Evolutionary conservation across 2,329 filamentous ascomycete species (phyloP).

Genomic region (Corynespora cassiicola): DNA sequence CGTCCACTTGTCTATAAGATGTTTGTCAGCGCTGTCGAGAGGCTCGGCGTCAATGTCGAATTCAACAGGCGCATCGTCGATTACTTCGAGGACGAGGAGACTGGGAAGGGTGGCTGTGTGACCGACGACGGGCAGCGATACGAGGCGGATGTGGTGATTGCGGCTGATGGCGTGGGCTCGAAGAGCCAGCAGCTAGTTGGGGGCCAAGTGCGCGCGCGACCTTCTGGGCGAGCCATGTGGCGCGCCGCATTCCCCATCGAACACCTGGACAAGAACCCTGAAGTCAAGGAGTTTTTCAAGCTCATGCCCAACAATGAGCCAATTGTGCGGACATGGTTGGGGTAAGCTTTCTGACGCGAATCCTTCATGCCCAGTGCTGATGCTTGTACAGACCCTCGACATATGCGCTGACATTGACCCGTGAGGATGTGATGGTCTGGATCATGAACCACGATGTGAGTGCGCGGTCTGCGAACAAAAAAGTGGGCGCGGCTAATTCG

Average conservation of each 20-base stretch:
- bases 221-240: slow-evolving; percentile 49
- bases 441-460: slow-evolving; percentile 57
- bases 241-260: slow-evolving; percentile 50
- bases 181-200: slow-evolving; percentile 54
- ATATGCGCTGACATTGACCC: slow-evolving; percentile 54
- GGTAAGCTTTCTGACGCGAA: slow-evolving; percentile 22
- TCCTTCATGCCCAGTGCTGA: too few relatives aligned
- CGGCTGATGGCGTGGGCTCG: slow-evolving; percentile 52
- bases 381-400: slow-evolving; percentile 43
- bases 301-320: slow-evolving; percentile 50
- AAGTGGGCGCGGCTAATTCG: slow-evolving; percentile 13
- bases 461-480: background rate
- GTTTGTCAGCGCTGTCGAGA: slow-evolving; percentile 59
- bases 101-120: slow-evolving; percentile 41
- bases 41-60: slow-evolving; percentile 50
- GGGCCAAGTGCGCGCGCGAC: slow-evolving; percentile 50
- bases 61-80: slow-evolving; percentile 52
- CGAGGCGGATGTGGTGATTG: slow-evolving; percentile 50
- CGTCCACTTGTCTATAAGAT: slow-evolving; percentile 63
- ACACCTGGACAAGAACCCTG: slow-evolving; percentile 52
- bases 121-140: slow-evolving; percentile 49
- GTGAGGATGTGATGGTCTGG: slow-evolving; percentile 57
- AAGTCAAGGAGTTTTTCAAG: slow-evolving; percentile 56
- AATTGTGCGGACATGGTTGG: slow-evolving; percentile 55
- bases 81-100: slow-evolving; percentile 52